phyloP scores from a whole-genome alignment of 2,329 filamentous ascomycete species.

The Sporothrix protearum region DNA sequence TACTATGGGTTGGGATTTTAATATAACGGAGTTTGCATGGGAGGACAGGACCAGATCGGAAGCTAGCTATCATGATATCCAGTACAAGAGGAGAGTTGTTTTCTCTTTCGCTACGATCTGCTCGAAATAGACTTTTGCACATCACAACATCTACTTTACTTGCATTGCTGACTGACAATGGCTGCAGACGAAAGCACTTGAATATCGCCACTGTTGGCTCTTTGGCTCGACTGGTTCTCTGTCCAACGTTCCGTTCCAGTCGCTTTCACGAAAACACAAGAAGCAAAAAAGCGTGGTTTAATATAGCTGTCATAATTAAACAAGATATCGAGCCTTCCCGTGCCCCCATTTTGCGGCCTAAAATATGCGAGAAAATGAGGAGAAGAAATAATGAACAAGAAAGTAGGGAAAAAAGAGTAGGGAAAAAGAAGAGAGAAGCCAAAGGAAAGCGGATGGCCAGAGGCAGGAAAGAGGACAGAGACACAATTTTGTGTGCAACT shows the following conservation, averaged over 20 bases:
- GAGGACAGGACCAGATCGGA: neutral
- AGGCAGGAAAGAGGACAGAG: neutral
- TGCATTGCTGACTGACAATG: neutral
- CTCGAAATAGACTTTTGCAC: neutral
- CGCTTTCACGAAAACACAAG: too few relatives aligned
- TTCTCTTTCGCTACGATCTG: neutral
- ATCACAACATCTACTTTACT: neutral
- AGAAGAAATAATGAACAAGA: constrained; percentile 23
- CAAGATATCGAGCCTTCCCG: constrained; percentile 26
- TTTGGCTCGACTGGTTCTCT: neutral
- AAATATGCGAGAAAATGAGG: constrained; percentile 13
- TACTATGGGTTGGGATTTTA: neutral
- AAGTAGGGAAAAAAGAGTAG: constrained; percentile 27
- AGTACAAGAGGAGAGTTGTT: neutral
- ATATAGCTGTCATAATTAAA: constrained; percentile 24
- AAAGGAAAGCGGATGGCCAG: constrained; percentile 26
- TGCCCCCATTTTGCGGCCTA: constrained; percentile 23
- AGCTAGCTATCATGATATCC: neutral
- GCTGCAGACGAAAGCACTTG: neutral
- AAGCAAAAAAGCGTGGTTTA: neutral
- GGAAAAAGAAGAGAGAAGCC: constrained; percentile 23
- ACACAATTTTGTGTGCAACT: neutral
- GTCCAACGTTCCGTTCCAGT: neutral
- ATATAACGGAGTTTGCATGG: neutral
- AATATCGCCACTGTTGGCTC: neutral